Evolutionary conservation across 2,329 filamentous ascomycete species (phyloP), one percentile per base, ranked within the genome.

Genomic region (Hypoxylon sp.): DNA sequence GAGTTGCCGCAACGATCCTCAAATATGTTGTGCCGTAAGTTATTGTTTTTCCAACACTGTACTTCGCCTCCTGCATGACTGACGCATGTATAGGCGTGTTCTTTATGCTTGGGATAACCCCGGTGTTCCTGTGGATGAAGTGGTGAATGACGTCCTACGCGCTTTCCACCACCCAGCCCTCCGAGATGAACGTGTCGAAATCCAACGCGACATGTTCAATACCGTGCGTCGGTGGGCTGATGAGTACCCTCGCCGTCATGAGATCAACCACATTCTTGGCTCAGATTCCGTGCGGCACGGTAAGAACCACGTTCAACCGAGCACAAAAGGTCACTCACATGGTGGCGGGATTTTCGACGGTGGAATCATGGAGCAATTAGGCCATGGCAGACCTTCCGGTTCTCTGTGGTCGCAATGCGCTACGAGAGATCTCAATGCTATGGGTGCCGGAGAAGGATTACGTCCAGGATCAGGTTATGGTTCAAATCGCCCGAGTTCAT

Each of bases 51-150:
- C n/a, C 29, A 31, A 31, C 6, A 26, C 2, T 35, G 10, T 2
- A 22, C 3, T 29, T 22, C 8, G 4, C 17, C 24, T 5, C 24
- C 1, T 9, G 1, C 48, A 19, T 50, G 3, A 31, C 75, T 81
- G 58, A 80, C 60, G 17, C 31, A 22, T 46, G n/a, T 33, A 19
- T 69, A 89, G 87, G 1, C 92, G 95, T 35, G 83, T 98, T 52
- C 85, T 99, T 19, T 97, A 95, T 77, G 95, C 94, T 3, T 98
- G 94, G 94, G 93, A 98, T 71, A 92, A 98, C 78, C 88, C 92
- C 2, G 89, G 91, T 47, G 90, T 97, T 0, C 89, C 93, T 0
- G 91, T 96, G 3, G 88, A 97, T 39, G 92, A 97, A 79, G 91
- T 98, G 0, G 85, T 94, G 69, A 85, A 93, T 70, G 95, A 98